Base-by-base conservation (phyloP, 257 asterid genomes). In the Solanum clarkiae region DNA sequence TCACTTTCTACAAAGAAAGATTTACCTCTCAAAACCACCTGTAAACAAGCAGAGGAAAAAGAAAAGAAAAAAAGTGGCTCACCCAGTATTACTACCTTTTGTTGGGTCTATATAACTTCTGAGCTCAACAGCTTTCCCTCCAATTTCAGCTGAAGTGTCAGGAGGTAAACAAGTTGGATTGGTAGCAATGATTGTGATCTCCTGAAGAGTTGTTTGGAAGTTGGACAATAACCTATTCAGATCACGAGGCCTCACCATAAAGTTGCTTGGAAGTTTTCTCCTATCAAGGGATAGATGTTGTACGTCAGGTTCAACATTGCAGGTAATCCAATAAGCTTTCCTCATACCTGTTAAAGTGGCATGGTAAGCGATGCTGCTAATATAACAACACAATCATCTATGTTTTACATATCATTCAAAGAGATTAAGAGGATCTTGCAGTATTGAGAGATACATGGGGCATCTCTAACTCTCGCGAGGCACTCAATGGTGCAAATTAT, bases 51-150 rank as follows among this genome's bases (percentile, higher is more conserved):
- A 66, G 69, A 42, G 45, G 26, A 54, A 22, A 80, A 59, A 47
- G 13, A 84, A 75, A 86, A 69, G 13, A 59, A 84, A 56, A 84
- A 56, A 40, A 81, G 49, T 69, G 60, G 85, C 44, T 63, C 59
- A 54, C 69, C 71, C 70, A 55, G 63, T 68, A 62, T 36, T 36
- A 36, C 42, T 89, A 96, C 99, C 99, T 94, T 95, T 93, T 36
- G 98, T 91, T 85, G 98, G 98, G 90, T 96, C 99, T 72, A 94
- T 90, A 84, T 96, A 96, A 89, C 99, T 96, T 92, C 98, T 94
- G 83, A 96, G 92, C 89, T 96, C 99, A 90, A 96, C 95, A 90
- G 97, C 98, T 91, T 96, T 96, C 59, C 98, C 96, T 71, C 95
- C 98, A 91, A 96, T 89, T 87, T 96, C 97, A 88, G 89, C 92